Conservation (phyloP, 1,284 basidiomycete genomes). For the Coniferiporia sulphurascens region DNA sequence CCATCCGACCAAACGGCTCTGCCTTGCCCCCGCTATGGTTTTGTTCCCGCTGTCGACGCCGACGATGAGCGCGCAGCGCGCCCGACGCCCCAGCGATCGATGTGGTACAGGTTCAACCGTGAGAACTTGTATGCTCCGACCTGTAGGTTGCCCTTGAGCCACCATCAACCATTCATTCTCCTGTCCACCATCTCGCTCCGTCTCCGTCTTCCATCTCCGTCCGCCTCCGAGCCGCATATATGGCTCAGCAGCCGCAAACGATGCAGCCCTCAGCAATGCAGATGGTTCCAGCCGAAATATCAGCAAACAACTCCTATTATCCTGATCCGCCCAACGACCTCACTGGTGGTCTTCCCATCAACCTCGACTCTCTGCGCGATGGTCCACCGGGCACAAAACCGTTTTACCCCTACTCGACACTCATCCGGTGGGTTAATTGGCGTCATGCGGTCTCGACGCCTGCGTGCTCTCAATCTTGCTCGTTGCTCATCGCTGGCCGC, state of each 20-base stretch:
- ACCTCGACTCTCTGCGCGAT: constrained; percentile 75
- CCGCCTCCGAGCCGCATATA: neutral
- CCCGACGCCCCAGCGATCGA: neutral
- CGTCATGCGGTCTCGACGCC: constrained; percentile 4
- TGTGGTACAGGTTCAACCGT: neutral
- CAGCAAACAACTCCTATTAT: constrained; percentile 52
- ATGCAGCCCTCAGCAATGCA: constrained; percentile 7
- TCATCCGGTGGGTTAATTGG: constrained; percentile 61
- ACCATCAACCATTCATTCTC: neutral
- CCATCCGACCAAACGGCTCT: neutral
- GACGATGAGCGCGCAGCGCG: constrained; percentile 2
- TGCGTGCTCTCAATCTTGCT: constrained; percentile 4
- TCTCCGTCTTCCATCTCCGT: neutral
- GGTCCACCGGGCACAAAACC: constrained; percentile 80
- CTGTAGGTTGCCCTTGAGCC: neutral
- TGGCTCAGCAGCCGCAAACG: constrained; percentile 7
- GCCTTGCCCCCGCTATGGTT: neutral
- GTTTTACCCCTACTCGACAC: constrained; percentile 82
- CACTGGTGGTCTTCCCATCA: constrained; percentile 75
- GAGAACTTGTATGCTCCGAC: neutral
- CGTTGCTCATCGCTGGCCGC: constrained; percentile 3
- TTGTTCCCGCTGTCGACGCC: neutral
- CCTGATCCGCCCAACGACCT: constrained; percentile 66
- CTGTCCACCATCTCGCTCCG: neutral
- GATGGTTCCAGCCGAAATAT: constrained; percentile 19